A percentile compares a stretch with the other conserved stretches of the same genome.
Evolutionary conservation across 176 grass and related monocot genomes (phyloP).

Genomic region (Sorghum bicolor): Sorghum_bicolor_NCBIv3 NC_012872.2:3124001-3124500

Average conservation of each 20-base stretch:
- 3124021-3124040: too few species aligned
- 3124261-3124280: slow-evolving; percentile 61
- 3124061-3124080: too few species aligned
- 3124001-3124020: too few species aligned
- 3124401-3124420: not conserved
- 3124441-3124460: not conserved
- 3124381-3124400: not conserved
- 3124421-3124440: slow-evolving; percentile 22
- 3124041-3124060: too few species aligned
- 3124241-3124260: slow-evolving; percentile 51
- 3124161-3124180: slow-evolving; percentile 33
- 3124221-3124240: slow-evolving; percentile 77
- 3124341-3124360: not conserved
- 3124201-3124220: slow-evolving; percentile 42
- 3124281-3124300: not conserved
- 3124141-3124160: slow-evolving; percentile 72
- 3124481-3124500: not conserved
- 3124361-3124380: not conserved
- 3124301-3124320: not conserved
- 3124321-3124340: not conserved
- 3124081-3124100: too few species aligned
- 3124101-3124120: too few species aligned
- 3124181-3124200: slow-evolving; percentile 69
- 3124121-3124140: not conserved
- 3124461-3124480: slow-evolving; percentile 1